Evolutionary conservation across 306 rosid species (phyloP), one percentile per base, ranked within the genome.

Genomic region (Pyrus communis): DNA sequence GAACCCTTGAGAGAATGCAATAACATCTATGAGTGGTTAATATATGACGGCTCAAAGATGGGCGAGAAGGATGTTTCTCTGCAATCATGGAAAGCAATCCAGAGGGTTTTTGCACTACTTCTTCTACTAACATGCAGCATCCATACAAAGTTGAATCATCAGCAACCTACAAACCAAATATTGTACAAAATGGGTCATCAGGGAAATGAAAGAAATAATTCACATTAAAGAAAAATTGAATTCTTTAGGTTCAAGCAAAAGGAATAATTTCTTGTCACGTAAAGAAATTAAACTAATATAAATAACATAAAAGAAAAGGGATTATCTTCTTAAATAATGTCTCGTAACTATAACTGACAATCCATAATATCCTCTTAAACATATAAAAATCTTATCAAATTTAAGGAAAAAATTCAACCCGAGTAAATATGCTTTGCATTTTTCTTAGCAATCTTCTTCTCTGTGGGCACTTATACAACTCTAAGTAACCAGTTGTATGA

Each of bases 101-200:
- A 54, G 91, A 86, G 35, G 98, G 96, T 78, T 91, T 93, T 72
- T 96, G 93, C 73, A 92, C 99, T 61, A 92, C 81, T 87, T 96
- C 99, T 73, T 96, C 99, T 75, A 92, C 98, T 75, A 96, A 84
- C 78, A 96, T 87, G 69, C 99, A 96, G 88, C 99, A 96, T 61
- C 99, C 99, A 75, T 92, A 96, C 82, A 96, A 86, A 67, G 97
- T 92, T 67, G 98, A 92, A 88, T 88, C 93, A 81, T 92, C 96
- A 69, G 97, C 99, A 79, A 93, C 99, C 99, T 96, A 62, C 73
- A 76, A 74, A 76, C 61, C 54, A 74, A 57, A 30, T 61, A 66
- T 75, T 57, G 59, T 62, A 80, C 66, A 65, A 35, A 74, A 62
- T 78, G 9, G 35, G 51, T 79, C 69, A 65, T 27, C 30, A 31